These are phyloP conservation scores for Sclerotinia trifoliorum DNA, from an alignment of 2,329 filamentous ascomycete species.

Conservation along the genomic window DNA sequence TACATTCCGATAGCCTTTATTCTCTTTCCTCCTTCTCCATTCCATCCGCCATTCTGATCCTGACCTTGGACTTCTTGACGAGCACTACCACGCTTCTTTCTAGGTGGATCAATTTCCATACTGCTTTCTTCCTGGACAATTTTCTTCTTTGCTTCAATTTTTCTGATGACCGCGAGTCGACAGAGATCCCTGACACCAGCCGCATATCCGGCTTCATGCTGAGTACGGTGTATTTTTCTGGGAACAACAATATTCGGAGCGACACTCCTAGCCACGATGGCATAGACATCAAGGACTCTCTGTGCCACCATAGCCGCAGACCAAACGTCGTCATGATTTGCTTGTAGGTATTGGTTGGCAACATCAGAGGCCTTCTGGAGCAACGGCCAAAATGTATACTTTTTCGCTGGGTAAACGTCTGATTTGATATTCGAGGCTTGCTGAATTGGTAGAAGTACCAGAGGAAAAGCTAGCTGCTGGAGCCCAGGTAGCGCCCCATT, in stretches of 20 bases:
- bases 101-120: not conserved
- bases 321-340: not conserved
- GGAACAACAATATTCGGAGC: accelerated
- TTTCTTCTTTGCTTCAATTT: not conserved
- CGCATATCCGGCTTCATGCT: not conserved
- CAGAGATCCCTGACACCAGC: not conserved
- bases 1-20: not conserved
- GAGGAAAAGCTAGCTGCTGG: not conserved
- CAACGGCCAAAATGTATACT: not conserved
- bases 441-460: not conserved
- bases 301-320: not conserved
- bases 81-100: not conserved
- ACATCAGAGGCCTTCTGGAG: not conserved
- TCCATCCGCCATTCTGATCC: not conserved
- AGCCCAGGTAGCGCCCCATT: not conserved
- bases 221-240: not conserved
- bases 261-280: not conserved
- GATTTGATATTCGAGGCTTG: not conserved
- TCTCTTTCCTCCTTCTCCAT: not conserved
- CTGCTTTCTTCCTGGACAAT: not conserved
- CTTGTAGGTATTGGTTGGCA: not conserved
- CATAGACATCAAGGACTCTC: not conserved
- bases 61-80: not conserved
- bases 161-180: not conserved
- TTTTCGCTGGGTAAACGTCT: accelerated